Evolutionary conservation across 371 early-diverging fungal species (phyloP), one percentile per base, ranked within the genome.

Genomic region (Rhizopus stolonifer): DNA sequence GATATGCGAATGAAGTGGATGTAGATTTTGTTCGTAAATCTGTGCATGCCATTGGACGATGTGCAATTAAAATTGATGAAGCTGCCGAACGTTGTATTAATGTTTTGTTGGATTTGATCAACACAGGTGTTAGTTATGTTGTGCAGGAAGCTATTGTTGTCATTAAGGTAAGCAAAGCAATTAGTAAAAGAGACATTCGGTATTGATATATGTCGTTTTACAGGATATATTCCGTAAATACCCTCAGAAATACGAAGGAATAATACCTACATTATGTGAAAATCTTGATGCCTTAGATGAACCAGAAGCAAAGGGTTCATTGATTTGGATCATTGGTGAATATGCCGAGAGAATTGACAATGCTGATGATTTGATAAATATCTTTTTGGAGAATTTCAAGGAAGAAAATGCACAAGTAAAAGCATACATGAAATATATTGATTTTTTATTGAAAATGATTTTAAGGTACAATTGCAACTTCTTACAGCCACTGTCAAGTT

Each of bases 261-360:
- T 91, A 46, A 89, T 95, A 46, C 80, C 83, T 3, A 77, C 83
- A 2, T 79, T 96, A 24, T 93, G 92, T 71, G 87, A 92, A 54
- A 87, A 92, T 69, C 66, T 94, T 23, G 93, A 93, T 45, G 79
- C 66, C 29, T 60, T 95, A 52, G 94, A 95, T 68, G 94, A 94
- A 59, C 87, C 92, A 4, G 93, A 94, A 42, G 92, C 97, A 26
- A 91, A 91, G 60, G 91, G 94, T 2, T 88, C 95, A 1, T 67
- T 94, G 68, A 87, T 94, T 52, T 96, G 97, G 97, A 93, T 96
- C 55, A 81, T 98, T 68, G 99, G 99, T 49, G 93, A 98, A 70
- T 95, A 96, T 64, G 92, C 95, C 3, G 94, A 95, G 58, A 75
- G 90, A 25, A 91, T 96, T 49, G 89, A 88, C 22, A 93, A 94